Percentiles rank a stretch among this genome's conserved stretches.
These are phyloP conservation scores for Cryomyces antarcticus DNA, from an alignment of 495 filamentous ascomycete species.

Conservation along the genomic window DNA sequence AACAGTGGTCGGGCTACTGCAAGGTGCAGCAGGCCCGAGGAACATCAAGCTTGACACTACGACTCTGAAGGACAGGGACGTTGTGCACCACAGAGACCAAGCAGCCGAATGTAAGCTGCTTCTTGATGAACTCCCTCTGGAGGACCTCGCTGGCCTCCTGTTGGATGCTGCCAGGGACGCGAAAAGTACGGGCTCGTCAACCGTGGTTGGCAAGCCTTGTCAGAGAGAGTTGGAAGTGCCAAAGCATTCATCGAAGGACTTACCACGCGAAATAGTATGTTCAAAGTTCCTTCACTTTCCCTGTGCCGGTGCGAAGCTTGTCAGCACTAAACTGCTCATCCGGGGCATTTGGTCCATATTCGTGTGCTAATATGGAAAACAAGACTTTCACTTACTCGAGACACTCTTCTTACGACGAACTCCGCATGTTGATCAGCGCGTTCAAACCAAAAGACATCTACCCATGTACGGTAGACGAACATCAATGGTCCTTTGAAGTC, in stretches of 20 bases:
- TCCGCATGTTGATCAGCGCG: slow-evolving; percentile 44
- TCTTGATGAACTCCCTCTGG: slow-evolving; percentile 24
- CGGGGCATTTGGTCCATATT: neutral
- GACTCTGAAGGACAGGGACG: no score
- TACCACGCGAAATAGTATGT: neutral
- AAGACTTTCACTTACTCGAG: slow-evolving; percentile 67
- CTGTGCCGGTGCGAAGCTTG: neutral
- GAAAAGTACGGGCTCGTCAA: neutral
- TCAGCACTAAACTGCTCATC: neutral
- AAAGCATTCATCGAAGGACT: neutral
- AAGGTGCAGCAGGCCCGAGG: neutral
- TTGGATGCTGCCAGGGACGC: neutral
- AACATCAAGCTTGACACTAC: neutral
- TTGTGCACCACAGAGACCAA: no score
- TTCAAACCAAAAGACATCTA: slow-evolving; percentile 62
- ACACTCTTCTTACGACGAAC: slow-evolving; percentile 70
- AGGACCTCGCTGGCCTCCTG: slow-evolving; percentile 11
- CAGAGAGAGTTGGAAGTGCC: no score
- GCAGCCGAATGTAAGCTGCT: slow-evolving; percentile 3
- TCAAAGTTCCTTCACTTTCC: neutral
- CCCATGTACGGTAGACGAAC: slow-evolving; percentile 59
- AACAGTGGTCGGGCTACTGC: slow-evolving; percentile 17
- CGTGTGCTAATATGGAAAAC: neutral
- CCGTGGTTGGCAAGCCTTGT: no score
- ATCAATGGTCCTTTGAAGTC: slow-evolving; percentile 37